Conservation (phyloP, 2,329 filamentous ascomycete species). For the Raffaelea ambrosiae region DNA sequence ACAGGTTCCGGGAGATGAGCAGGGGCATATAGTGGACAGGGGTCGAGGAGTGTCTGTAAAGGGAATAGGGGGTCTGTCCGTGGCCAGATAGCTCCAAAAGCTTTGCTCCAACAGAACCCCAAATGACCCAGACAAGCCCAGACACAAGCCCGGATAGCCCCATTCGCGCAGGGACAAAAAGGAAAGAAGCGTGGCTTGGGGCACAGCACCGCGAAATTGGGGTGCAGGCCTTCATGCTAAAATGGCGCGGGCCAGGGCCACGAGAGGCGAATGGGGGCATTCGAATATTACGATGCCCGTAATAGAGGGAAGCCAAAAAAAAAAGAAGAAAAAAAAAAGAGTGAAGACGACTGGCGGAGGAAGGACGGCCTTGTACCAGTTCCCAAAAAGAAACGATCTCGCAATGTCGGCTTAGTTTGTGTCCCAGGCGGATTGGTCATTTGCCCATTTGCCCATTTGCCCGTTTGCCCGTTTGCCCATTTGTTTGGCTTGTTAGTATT, state of each 20-base stretch:
- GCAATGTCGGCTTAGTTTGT: no score
- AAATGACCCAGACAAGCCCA: no score
- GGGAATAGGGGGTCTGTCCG: not conserved
- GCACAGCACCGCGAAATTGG: constrained; percentile 7
- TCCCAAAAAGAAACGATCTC: not conserved
- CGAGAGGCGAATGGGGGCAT: not conserved
- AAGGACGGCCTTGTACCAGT: not conserved
- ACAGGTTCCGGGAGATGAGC: not conserved
- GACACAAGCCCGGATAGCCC: no score
- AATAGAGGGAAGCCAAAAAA: not conserved
- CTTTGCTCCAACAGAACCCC: no score
- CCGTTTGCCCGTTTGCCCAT: no score
- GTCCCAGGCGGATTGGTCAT: no score
- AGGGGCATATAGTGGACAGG: not conserved
- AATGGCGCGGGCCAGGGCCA: constrained; percentile 9
- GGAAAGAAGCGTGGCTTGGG: not conserved
- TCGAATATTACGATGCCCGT: no score
- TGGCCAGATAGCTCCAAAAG: not conserved
- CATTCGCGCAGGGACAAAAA: not conserved
- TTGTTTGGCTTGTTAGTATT: no score
- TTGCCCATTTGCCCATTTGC: no score
- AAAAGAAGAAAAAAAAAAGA: not conserved
- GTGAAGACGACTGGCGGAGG: not conserved
- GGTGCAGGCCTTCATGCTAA: constrained; percentile 11
- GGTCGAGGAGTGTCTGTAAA: not conserved